phyloP scores from a whole-genome alignment of 176 grass and related monocot species.

The Neostapfia colusana region DNA sequence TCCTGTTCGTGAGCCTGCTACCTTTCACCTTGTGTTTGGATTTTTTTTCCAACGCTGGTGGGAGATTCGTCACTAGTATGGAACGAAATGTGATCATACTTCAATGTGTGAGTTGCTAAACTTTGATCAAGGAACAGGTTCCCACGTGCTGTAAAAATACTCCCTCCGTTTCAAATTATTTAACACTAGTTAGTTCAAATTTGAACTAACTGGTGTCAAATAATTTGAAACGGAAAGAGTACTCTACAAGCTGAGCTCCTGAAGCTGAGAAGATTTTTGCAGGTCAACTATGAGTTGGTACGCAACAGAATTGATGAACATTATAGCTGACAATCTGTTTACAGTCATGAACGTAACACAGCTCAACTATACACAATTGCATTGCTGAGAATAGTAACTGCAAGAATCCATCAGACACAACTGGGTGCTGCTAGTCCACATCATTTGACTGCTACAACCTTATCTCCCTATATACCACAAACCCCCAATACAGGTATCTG shows the following conservation, averaged over 20 bases:
- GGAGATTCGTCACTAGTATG: background rate
- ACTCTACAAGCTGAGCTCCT: background rate
- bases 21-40: no score
- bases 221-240: no score
- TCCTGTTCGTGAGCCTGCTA: background rate
- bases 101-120: background rate
- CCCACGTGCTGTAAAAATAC: background rate
- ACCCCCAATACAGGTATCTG: constrained; percentile 25
- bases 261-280: background rate
- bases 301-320: background rate
- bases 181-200: no score
- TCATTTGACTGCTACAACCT: constrained; percentile 39
- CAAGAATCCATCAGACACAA: constrained; percentile 17
- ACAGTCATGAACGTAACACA: background rate
- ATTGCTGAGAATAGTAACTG: constrained; percentile 1
- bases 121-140: background rate
- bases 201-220: no score
- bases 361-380: constrained; percentile 33
- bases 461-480: constrained; percentile 26
- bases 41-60: background rate
- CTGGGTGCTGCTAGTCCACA: constrained; percentile 18
- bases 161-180: no score
- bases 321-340: background rate
- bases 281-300: background rate
- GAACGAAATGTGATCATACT: background rate